Conservation (phyloP, 768 basidiomycete genomes). For the Kwoniella dendrophila region DNA sequence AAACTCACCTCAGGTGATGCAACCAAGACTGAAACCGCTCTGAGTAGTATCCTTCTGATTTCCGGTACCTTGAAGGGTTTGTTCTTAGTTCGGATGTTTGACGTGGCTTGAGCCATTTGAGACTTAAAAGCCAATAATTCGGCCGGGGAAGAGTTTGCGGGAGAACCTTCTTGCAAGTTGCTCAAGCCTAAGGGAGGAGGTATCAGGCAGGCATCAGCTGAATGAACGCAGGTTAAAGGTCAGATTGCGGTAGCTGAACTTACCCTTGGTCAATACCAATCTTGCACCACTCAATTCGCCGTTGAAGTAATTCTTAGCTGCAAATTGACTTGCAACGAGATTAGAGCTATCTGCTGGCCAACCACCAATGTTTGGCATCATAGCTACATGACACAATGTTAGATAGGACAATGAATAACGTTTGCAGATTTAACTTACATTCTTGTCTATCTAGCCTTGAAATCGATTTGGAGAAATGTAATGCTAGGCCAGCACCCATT, state of each 20-base stretch:
- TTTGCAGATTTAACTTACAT: constrained; percentile 59
- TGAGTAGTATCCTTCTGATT: constrained; percentile 78
- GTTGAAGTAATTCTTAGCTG: constrained; percentile 84
- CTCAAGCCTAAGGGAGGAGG: constrained; percentile 63
- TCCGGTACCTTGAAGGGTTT: constrained; percentile 78
- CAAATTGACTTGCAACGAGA: constrained; percentile 77
- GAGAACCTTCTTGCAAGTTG: constrained; percentile 66
- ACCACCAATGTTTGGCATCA: constrained; percentile 56
- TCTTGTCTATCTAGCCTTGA: constrained; percentile 70
- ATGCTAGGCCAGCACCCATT: constrained; percentile 85
- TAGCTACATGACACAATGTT: constrained; percentile 36
- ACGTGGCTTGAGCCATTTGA: constrained; percentile 68
- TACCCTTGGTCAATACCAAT: constrained; percentile 41
- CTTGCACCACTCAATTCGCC: constrained; percentile 80
- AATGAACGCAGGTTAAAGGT: neutral
- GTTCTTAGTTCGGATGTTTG: constrained; percentile 71
- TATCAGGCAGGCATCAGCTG: neutral
- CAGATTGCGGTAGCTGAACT: neutral
- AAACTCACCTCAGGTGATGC: constrained; percentile 65
- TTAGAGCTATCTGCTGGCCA: constrained; percentile 82
- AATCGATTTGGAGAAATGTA: constrained; percentile 79
- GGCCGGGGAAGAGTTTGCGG: constrained; percentile 63
- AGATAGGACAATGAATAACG: neutral
- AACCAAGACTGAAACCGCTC: constrained; percentile 80
- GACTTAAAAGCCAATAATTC: constrained; percentile 70